Percentiles rank a stretch among this genome's conserved stretches.
phyloP scores from a whole-genome alignment of 257 asterid genomes.

The Salvia hispanica region DNA sequence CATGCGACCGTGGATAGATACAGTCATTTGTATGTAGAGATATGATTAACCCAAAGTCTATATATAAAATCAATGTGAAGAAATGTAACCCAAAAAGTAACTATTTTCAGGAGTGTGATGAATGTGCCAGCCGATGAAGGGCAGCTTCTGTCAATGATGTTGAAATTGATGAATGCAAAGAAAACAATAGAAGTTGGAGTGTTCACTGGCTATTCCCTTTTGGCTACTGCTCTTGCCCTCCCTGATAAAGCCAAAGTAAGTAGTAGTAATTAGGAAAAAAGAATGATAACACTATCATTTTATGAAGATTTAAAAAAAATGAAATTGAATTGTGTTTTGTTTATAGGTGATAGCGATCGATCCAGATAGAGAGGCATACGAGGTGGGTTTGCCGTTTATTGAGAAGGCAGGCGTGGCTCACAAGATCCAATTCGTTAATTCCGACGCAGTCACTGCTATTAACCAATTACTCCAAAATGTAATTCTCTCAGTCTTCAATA shows the following conservation, averaged over 20 bases:
- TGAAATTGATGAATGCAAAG: slow-evolving; percentile 55
- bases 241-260: slow-evolving; percentile 53
- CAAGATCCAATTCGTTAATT: slow-evolving; percentile 43
- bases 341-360: slow-evolving; percentile 52
- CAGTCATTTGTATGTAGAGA: background rate
- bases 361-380: slow-evolving; percentile 49
- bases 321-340: background rate
- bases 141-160: slow-evolving; percentile 45
- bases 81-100: background rate
- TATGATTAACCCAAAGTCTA: background rate
- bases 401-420: slow-evolving; percentile 48
- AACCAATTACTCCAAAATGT: slow-evolving; percentile 33
- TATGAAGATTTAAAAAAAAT: no score
- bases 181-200: slow-evolving; percentile 62
- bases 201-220: slow-evolving; percentile 62
- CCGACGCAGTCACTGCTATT: slow-evolving; percentile 35
- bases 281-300: no score
- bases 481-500: background rate
- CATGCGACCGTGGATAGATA: slow-evolving; percentile 29
- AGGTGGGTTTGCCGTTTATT: slow-evolving; percentile 52
- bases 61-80: no score
- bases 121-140: slow-evolving; percentile 56
- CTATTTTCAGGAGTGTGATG: slow-evolving; percentile 49
- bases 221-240: slow-evolving; percentile 53
- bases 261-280: background rate